Base-by-base conservation (phyloP, 441 rosid species). In the Populus hybrid region DNA sequence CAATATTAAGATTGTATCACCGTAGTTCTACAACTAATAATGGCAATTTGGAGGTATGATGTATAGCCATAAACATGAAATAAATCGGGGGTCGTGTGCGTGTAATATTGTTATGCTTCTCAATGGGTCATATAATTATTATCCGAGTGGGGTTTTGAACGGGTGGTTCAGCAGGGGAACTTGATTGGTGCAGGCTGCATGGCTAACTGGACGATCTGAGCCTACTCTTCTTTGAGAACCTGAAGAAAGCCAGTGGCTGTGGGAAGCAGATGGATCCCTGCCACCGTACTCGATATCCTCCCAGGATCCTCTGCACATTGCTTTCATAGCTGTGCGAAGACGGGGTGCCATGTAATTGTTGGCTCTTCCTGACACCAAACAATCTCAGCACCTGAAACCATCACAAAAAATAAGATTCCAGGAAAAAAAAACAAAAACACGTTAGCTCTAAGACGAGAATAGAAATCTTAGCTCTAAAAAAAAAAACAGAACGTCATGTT, bases 311-410 rank as follows among this genome's bases (percentile, higher is more conserved):
- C 94, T 87, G 6, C 82, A 75, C 57, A 88, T 67, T 30, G 87
- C 81, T 83, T 86, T 87, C 93, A 92, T 89, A 50, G 94, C 87
- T 0, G 97, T 91, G 83, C 76, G 77, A 32, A 94, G 96, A 65
- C 98, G 92, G 3, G 92, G 96, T 21, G 88, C 85, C 19, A 91
- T 75, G 72, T 95, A 93, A 80, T 21, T 86, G 78, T 89, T 2
- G 96, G 91, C 86, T 93, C 99, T 84, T 94, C 99, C 86, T 95
- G 99, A 89, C 95, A 90, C 99, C 99, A 94, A 36, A 92, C 97
- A 4, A 94, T 84, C 89, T 91, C 98, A 1, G 99, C 95, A 82
- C 91, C 98, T 95, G 79, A 67, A 79, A 78, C 18, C 68, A 67
- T 32, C 73, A 74, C 57, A 69, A 65, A 78, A 50, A n/a, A 30